Evolutionary conservation across 2,329 filamentous ascomycete genomes (phyloP), one percentile per base, ranked within the genome.

Genomic region (Pseudogymnoascus sp.): DNA sequence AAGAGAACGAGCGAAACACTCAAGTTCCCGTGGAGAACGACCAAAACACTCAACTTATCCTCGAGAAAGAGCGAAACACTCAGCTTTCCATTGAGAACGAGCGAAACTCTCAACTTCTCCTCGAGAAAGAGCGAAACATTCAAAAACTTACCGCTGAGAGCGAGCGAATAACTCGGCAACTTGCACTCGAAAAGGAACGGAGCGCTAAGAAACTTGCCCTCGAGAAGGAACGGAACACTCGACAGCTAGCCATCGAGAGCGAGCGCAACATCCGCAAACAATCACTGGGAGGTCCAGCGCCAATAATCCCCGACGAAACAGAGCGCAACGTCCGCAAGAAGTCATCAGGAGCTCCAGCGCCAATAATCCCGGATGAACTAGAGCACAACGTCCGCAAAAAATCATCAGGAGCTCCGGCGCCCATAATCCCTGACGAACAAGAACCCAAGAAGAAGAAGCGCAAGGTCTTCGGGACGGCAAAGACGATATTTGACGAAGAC

Each of bases 401-500:
- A 39, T 57, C 23, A 8, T 18, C 23, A 5, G 62, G 31, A 10
- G 36, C 8, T 45, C 34, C 39, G 26, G 29, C 36, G 18, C 21
- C 64, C 10, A 47, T 36, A 62, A 39, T 47, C 64, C 2, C 51
- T 4, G 69, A 70, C 40, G 66, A 79, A 71, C 66, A 71, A 67
- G 68, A 77, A 71, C 72, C 76, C 69, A 73, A 72, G 71, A 86
- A 84, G 72, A 91, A 88, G 80, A 92, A 88, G 78, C 84, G 88
- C 66, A 93, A 91, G 75, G 76, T 91, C 4, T 79, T 90, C 1
- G 85, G 86, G 3, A 77, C 76, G 21, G 80, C 81, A 21, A 84
- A 82, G 68, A 89, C 85, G 2, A 73, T 95, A 5, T 91, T 93
- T 69, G 87, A 89, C 64, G 87, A 88, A 7, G 87, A 87, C 4